Percentiles rank a stretch among this genome's conserved stretches.
These are phyloP conservation scores for Nothophaeocryptopus gaeumannii DNA, from an alignment of 2,329 filamentous ascomycete genomes.

Conservation along the genomic window DNA sequence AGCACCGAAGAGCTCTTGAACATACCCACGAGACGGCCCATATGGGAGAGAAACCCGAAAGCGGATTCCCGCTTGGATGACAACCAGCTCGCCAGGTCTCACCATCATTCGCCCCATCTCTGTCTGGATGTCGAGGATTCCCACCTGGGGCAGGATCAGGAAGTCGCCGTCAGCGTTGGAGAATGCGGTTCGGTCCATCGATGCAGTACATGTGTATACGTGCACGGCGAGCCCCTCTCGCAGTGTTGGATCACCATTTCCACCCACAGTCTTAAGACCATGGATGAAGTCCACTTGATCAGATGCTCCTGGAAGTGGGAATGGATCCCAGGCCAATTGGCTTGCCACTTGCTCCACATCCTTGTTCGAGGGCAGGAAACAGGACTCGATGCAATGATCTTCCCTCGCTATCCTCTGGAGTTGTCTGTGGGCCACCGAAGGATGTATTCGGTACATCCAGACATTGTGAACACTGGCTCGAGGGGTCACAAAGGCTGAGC, in stretches of 20 bases:
- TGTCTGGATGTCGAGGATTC: conserved; percentile 62
- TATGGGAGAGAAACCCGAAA: conserved; percentile 58
- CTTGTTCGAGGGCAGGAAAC: conserved; percentile 15
- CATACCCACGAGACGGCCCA: conserved; percentile 60
- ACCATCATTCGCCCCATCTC: conserved; percentile 62
- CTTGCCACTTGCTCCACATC: conserved; percentile 10
- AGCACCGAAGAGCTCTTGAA: conserved; percentile 63
- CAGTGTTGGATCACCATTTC: conserved; percentile 23
- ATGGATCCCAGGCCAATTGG: conserved; percentile 18
- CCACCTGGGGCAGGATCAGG: conserved; percentile 62
- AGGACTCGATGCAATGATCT: conserved; percentile 14
- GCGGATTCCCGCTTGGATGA: conserved; percentile 63
- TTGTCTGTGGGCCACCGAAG: conserved; percentile 26
- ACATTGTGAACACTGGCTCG: conserved; percentile 27
- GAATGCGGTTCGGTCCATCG: conserved; percentile 53
- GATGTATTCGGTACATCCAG: conserved; percentile 36
- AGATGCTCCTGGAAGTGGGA: conserved; percentile 11
- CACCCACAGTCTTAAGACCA: conserved; percentile 24
- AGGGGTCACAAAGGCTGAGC: conserved; percentile 30
- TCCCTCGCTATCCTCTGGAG: conserved; percentile 3
- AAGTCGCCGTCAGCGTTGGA: conserved; percentile 75
- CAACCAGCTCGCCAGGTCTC: conserved; percentile 61
- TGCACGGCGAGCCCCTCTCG: conserved; percentile 23
- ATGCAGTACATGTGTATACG: conserved; percentile 22
- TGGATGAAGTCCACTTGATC: conserved; percentile 21